Percentiles rank a stretch among this genome's conserved stretches.
Evolutionary conservation across 2,329 filamentous ascomycete genomes (phyloP).

Genomic region (Elsinoe ampelina): DNA sequence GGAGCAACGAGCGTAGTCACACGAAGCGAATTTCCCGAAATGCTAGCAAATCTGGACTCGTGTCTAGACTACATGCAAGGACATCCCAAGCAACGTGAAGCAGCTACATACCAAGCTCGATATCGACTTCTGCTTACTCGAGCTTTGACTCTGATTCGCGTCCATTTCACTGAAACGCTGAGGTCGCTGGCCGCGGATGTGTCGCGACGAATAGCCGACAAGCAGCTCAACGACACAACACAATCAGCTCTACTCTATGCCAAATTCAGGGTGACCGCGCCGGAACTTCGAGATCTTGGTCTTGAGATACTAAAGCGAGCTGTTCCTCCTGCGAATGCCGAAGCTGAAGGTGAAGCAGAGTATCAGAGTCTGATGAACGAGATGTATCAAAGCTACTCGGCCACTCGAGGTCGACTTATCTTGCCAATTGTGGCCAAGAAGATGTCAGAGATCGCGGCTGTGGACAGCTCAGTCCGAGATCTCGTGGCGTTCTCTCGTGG

Average conservation of each 20-base stretch:
- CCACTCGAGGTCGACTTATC: slow-evolving; percentile 49
- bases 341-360: slow-evolving; percentile 50
- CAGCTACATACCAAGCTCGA: slow-evolving; percentile 75
- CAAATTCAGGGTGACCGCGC: slow-evolving; percentile 59
- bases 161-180: slow-evolving; percentile 55
- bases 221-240: slow-evolving; percentile 61
- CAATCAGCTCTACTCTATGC: slow-evolving; percentile 63
- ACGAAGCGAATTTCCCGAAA: slow-evolving; percentile 74
- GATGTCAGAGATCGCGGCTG: slow-evolving; percentile 46
- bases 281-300: slow-evolving; percentile 56
- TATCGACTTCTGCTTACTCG: slow-evolving; percentile 73
- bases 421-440: slow-evolving; percentile 56
- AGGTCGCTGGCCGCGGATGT: slow-evolving; percentile 55
- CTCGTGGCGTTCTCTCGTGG: slow-evolving; percentile 56
- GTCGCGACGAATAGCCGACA: slow-evolving; percentile 53
- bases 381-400: slow-evolving; percentile 54
- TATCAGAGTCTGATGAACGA: slow-evolving; percentile 59
- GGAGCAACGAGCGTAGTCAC: slow-evolving; percentile 80
- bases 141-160: slow-evolving; percentile 56
- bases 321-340: slow-evolving; percentile 49
- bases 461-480: slow-evolving; percentile 52
- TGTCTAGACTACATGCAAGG: slow-evolving; percentile 88
- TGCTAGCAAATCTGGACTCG: slow-evolving; percentile 76
- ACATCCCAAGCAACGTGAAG: slow-evolving; percentile 77
- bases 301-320: slow-evolving; percentile 59